Conservation (phyloP, 2,329 filamentous ascomycete species). For the Xylariaceae sp. region DNA sequence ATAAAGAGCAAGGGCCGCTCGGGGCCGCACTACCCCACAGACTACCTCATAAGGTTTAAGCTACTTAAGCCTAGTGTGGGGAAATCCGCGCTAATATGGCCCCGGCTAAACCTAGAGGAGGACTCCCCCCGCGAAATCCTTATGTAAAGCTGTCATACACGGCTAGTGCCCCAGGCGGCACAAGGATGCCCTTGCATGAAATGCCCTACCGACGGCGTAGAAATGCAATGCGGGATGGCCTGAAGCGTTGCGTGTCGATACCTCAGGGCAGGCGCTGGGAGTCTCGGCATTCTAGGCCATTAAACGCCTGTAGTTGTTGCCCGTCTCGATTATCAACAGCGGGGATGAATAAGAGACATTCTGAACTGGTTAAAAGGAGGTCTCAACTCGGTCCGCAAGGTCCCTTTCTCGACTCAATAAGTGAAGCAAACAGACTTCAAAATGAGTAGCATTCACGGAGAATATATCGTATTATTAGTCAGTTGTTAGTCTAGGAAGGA, state of each 20-base stretch:
- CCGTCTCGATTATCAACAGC: too few species aligned
- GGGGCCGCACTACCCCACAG: background rate
- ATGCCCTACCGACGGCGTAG: background rate
- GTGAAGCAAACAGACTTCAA: too few species aligned
- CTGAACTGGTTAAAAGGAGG: too few species aligned
- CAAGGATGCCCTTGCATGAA: background rate
- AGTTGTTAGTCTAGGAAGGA: background rate
- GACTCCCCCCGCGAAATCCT: background rate
- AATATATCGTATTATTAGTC: background rate
- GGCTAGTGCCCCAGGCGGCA: background rate
- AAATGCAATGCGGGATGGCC: background rate
- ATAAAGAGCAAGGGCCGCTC: background rate
- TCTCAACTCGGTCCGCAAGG: too few species aligned
- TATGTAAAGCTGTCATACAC: background rate
- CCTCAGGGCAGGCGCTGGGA: too few species aligned
- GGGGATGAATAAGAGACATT: too few species aligned
- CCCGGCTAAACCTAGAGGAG: background rate
- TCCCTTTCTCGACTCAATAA: too few species aligned
- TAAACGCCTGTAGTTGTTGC: too few species aligned
- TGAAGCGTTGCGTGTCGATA: background rate
- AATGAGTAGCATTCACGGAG: too few species aligned
- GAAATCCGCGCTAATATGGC: background rate
- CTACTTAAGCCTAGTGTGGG: background rate
- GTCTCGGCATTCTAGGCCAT: background rate
- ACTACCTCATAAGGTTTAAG: background rate